Conservation (phyloP, 2,329 filamentous ascomycete species). For the Hymenotorrendiella dingleyae region DNA sequence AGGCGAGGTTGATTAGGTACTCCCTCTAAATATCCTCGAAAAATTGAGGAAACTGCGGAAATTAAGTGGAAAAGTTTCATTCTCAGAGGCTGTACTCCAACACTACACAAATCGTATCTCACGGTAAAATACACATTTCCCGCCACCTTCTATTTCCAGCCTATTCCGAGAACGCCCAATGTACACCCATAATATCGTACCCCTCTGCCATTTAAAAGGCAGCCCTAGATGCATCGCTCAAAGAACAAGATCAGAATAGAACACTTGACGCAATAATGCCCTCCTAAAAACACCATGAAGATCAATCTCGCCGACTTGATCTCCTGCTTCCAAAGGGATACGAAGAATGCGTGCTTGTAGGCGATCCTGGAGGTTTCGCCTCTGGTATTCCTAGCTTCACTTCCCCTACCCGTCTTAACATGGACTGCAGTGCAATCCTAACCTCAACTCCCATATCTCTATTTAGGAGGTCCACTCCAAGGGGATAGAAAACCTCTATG, state of each 20-base stretch:
- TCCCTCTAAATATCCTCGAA: no score
- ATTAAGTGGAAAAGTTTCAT: no score
- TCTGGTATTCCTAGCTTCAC: conserved; percentile 46
- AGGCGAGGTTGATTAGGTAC: no score
- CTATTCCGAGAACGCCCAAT: background rate
- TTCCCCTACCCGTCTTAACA: conserved; percentile 81
- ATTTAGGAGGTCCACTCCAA: conserved; percentile 74
- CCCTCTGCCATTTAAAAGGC: background rate
- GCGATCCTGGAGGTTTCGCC: conserved; percentile 18
- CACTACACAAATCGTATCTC: no score
- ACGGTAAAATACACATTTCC: no score
- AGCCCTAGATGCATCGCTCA: conserved; percentile 12
- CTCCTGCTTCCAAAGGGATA: conserved; percentile 17
- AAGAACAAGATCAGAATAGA: conserved; percentile 10
- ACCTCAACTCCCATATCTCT: conserved; percentile 79
- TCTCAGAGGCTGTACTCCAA: no score
- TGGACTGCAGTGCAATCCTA: conserved; percentile 66
- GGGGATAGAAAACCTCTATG: conserved; percentile 76
- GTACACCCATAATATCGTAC: conserved; percentile 1
- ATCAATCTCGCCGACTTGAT: conserved; percentile 12
- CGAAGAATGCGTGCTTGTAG: conserved; percentile 13
- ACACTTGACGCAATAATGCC: background rate
- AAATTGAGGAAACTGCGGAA: no score
- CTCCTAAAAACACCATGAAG: background rate
- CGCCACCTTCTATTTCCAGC: background rate